These are phyloP conservation scores for Anthracocystis panici-leucophaei DNA, from an alignment of 1,284 basidiomycete genomes.

Conservation along the genomic window DNA sequence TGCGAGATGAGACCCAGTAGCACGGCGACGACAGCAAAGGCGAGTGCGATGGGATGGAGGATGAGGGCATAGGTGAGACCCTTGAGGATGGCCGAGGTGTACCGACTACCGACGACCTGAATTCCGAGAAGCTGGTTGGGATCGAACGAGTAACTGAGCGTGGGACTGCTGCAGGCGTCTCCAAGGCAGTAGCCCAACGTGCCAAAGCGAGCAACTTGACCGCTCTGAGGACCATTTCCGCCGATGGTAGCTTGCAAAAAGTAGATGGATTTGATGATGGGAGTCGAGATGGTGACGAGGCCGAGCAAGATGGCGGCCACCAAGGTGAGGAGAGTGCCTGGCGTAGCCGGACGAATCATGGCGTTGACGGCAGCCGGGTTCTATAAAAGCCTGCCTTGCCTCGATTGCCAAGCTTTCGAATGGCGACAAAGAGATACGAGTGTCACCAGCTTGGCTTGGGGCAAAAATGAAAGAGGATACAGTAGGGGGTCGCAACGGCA, in stretches of 20 bases:
- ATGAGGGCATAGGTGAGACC: constrained; percentile 64
- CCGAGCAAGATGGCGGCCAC: constrained; percentile 58
- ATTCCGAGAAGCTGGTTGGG: constrained; percentile 62
- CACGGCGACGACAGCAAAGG: constrained; percentile 49
- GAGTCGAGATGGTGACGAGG: constrained; percentile 60
- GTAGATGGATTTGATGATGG: constrained; percentile 62
- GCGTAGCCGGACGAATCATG: constrained; percentile 56
- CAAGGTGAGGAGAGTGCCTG: constrained; percentile 58
- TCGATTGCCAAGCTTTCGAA: constrained; percentile 3
- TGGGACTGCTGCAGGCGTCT: constrained; percentile 41
- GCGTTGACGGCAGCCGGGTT: not conserved
- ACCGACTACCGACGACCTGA: constrained; percentile 42
- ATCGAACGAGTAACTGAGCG: constrained; percentile 60
- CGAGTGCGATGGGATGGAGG: constrained; percentile 58
- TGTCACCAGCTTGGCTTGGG: constrained; percentile 9
- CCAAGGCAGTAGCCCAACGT: constrained; percentile 58
- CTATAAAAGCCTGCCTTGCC: no score
- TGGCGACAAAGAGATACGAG: not conserved
- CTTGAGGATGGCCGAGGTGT: constrained; percentile 57
- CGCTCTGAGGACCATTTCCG: constrained; percentile 38
- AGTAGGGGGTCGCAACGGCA: constrained; percentile 5
- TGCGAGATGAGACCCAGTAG: constrained; percentile 59
- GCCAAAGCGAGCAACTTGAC: constrained; percentile 49
- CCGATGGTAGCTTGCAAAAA: constrained; percentile 58
- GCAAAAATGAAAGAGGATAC: no score